Conservation (phyloP, 1,284 basidiomycete genomes). For the Flammula alnicola region DNA sequence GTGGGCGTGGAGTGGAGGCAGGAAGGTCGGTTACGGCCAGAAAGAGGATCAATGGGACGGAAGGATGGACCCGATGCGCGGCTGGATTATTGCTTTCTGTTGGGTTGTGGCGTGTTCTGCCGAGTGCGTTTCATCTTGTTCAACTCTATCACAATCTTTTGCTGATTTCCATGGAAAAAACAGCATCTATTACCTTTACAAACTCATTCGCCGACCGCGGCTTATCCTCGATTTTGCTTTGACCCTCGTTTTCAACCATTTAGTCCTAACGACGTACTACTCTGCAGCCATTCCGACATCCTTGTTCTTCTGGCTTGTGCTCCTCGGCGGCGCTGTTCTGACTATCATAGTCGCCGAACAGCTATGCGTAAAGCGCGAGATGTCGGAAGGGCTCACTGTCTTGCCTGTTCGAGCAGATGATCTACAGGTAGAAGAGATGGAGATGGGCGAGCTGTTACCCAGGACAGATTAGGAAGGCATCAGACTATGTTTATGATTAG, state of each 20-base stretch:
- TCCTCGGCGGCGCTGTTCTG: slow-evolving; percentile 71
- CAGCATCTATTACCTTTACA: slow-evolving; percentile 89
- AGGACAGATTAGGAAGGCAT: slow-evolving; percentile 21
- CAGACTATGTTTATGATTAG: slow-evolving; percentile 15
- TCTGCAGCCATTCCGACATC: slow-evolving; percentile 86
- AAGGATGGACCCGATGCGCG: slow-evolving; percentile 73
- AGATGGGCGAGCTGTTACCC: slow-evolving; percentile 57
- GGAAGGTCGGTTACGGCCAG: slow-evolving; percentile 63
- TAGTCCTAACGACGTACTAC: slow-evolving; percentile 92
- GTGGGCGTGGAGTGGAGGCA: slow-evolving; percentile 81
- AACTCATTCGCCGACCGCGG: slow-evolving; percentile 87
- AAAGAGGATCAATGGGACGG: slow-evolving; percentile 58
- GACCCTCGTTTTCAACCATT: slow-evolving; percentile 89
- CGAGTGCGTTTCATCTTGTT: slow-evolving; percentile 58
- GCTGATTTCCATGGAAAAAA: slow-evolving; percentile 18
- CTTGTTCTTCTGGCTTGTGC: slow-evolving; percentile 87
- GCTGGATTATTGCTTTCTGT: slow-evolving; percentile 85
- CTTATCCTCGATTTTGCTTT: slow-evolving; percentile 94
- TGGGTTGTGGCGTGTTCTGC: slow-evolving; percentile 82
- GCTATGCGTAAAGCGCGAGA: slow-evolving; percentile 90
- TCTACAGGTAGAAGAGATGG: slow-evolving; percentile 50
- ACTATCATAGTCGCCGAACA: slow-evolving; percentile 89
- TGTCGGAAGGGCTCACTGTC: slow-evolving; percentile 82
- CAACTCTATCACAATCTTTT: slow-evolving; percentile 7
- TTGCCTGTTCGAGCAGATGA: slow-evolving; percentile 47